Evolutionary conservation across 2,329 filamentous ascomycete species (phyloP), one percentile per base, ranked within the genome.

Genomic region (Colletotrichum euphorbiae): DNA sequence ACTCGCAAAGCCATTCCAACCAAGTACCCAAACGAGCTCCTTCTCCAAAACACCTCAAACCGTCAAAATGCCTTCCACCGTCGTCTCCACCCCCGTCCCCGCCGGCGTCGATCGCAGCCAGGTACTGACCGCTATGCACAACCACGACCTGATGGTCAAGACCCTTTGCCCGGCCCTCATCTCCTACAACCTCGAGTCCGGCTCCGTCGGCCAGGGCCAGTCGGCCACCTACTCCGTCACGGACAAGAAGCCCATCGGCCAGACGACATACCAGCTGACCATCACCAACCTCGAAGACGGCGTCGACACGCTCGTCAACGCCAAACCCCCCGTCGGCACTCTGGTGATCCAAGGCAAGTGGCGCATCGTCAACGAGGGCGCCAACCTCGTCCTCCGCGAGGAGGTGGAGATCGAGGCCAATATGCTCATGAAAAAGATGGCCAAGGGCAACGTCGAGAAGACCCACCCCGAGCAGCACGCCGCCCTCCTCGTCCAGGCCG

Each of bases 71-170:
- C 17, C 61, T 6, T 11, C 66, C 54, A 60, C 66, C 46, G 28
- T 50, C 54, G 61, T 69, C 46, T 36, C 48, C 24, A 69, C 66
- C 21, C 66, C 66, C 61, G 42, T 69, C 33, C 66, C 66, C 24
- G 66, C 66, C 66, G 66, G 66, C 54, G 66, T 69, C 21, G 48
- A 54, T 33, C 42, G 28, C 31, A 12, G 33, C 38, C 61, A 57
- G 21, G 61, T 69, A 54, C 40, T 69, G 61, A 5, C 66, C 21
- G 50, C 66, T 40, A 60, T 69, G 31, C 66, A 69, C 61, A 66
- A 69, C 48, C 66, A 69, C 66, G 66, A 69, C 38, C 61, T 69
- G 24, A 69, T 69, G 66, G 66, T 69, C 54, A 69, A 69, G 66
- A 69, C 66, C 3, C 66, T 69, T 54, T 69, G 66, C 61, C 66